A percentile compares a stretch with the other conserved stretches of the same genome.
Evolutionary conservation across 2,329 filamentous ascomycete species (phyloP).

Genomic region (Pseudofabraea citricarpa): DNA sequence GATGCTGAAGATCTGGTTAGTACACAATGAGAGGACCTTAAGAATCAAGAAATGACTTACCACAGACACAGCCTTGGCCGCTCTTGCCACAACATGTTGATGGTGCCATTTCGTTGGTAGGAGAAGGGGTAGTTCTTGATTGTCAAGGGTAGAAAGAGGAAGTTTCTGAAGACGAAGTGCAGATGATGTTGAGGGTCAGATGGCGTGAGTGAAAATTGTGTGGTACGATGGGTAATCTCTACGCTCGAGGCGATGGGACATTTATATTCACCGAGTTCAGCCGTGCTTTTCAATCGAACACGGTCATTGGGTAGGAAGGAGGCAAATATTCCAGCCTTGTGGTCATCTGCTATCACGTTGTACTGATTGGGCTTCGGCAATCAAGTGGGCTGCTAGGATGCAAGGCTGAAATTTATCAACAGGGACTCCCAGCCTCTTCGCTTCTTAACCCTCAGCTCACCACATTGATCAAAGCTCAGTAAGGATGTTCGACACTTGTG

Average conservation of each 20-base stretch:
- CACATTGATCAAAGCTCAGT: too few relatives aligned
- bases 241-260: too few relatives aligned
- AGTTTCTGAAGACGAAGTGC: background rate
- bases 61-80: conserved; percentile 23
- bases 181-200: background rate
- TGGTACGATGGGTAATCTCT: too few relatives aligned
- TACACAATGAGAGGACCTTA: conserved; percentile 1
- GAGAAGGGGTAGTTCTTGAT: too few relatives aligned
- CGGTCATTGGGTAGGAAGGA: background rate
- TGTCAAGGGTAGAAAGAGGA: too few relatives aligned
- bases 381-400: too few relatives aligned
- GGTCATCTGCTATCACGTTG: background rate
- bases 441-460: too few relatives aligned
- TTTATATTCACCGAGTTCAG: too few relatives aligned
- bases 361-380: too few relatives aligned
- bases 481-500: too few relatives aligned
- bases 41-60: conserved; percentile 2
- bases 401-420: too few relatives aligned
- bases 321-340: background rate
- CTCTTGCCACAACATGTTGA: conserved; percentile 28
- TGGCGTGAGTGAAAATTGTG: background rate
- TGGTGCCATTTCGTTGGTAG: conserved; percentile 24
- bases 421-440: too few relatives aligned
- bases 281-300: background rate
- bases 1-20: conserved; percentile 34